Conservation (phyloP, 768 basidiomycete species). For the Pisolithus microcarpus region DNA sequence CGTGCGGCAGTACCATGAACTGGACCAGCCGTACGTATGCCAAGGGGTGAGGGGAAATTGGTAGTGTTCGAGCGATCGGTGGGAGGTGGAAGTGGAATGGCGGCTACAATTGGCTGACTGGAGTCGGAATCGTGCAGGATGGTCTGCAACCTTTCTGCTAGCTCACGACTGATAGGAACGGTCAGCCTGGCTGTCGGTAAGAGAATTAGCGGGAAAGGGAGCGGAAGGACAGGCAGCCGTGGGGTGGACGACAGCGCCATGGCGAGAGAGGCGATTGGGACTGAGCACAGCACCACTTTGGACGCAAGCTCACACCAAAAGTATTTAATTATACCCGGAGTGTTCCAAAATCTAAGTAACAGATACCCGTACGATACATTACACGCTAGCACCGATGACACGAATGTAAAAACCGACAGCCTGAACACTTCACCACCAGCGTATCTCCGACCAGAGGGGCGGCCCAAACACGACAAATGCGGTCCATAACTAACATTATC, state of each 20-base stretch:
- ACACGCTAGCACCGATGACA: no score
- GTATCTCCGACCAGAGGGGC: slow-evolving; percentile 79
- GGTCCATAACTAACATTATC: slow-evolving; percentile 64
- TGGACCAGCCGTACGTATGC: slow-evolving; percentile 20
- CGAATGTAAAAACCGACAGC: no score
- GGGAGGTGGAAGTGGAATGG: slow-evolving; percentile 42
- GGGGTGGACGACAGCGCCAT: slow-evolving; percentile 18
- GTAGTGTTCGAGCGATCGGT: slow-evolving; percentile 11
- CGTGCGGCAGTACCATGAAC: slow-evolving; percentile 67
- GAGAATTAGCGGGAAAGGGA: slow-evolving; percentile 66
- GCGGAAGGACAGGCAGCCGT: slow-evolving; percentile 60
- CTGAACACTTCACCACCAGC: slow-evolving; percentile 47
- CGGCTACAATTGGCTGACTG: slow-evolving; percentile 58
- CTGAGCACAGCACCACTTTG: no score
- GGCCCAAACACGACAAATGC: slow-evolving; percentile 88
- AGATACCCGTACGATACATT: no score
- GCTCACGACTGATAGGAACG: slow-evolving; percentile 52
- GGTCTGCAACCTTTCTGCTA: slow-evolving; percentile 59
- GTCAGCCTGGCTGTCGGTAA: slow-evolving; percentile 68
- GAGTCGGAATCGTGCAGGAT: slow-evolving; percentile 65
- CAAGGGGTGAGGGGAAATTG: slow-evolving; percentile 1
- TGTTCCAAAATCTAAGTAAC: no score
- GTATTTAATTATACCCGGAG: no score
- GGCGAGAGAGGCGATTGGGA: background rate
- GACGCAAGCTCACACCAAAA: no score